Percentiles rank a stretch among this genome's conserved stretches.
phyloP scores from a whole-genome alignment of 192 early-diverging fungal genomes.

The Diversispora epigaea region DNA sequence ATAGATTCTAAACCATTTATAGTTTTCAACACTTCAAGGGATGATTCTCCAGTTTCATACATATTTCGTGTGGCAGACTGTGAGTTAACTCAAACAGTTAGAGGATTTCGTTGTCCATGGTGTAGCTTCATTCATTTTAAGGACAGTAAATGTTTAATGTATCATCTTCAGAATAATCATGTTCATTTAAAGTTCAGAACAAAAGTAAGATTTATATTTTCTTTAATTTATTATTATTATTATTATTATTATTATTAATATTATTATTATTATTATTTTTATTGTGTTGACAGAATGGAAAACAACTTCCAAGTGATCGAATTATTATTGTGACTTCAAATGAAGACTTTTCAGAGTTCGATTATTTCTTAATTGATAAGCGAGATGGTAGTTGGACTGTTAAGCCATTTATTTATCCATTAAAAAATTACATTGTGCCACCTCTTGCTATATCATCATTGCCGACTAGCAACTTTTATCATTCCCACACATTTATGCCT shows the following conservation, averaged over 20 bases:
- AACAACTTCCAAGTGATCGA: conserved; percentile 22
- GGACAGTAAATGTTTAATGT: background rate
- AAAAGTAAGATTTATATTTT: background rate
- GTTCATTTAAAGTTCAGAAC: conserved; percentile 23
- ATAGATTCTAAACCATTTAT: too few relatives aligned
- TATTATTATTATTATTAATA: background rate
- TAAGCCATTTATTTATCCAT: conserved; percentile 23
- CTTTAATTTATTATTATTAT: background rate
- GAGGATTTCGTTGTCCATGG: conserved; percentile 29
- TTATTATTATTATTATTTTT: background rate
- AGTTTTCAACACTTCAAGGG: background rate
- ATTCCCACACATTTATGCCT: conserved; percentile 31
- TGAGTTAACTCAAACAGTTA: conserved; percentile 3
- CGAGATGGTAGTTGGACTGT: background rate
- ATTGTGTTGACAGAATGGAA: conserved; percentile 1
- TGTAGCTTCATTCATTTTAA: conserved; percentile 1
- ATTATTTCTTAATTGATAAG: conserved; percentile 25
- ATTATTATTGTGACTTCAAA: conserved; percentile 13
- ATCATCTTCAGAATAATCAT: conserved; percentile 21
- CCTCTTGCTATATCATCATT: background rate
- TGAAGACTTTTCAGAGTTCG: conserved; percentile 24
- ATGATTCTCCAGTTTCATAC: conserved; percentile 6
- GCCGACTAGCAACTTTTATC: conserved; percentile 21
- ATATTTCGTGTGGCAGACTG: conserved; percentile 26
- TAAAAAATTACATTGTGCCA: background rate